Base-by-base conservation (phyloP, 2,329 filamentous ascomycete species). In the Phialocephala subalpina region DNA sequence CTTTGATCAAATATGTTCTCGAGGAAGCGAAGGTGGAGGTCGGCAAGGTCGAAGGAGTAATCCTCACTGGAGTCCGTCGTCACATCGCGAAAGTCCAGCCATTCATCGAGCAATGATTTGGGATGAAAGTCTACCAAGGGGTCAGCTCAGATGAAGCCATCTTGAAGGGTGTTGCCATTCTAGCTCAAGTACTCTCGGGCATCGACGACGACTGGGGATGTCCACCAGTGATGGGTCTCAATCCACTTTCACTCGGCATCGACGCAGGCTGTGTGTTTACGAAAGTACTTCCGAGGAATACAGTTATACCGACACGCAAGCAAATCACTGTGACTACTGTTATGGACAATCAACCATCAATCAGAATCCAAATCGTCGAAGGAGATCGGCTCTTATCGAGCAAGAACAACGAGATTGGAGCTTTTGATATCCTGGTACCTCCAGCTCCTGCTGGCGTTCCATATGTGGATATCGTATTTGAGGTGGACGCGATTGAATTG, bases 1-100 rank as follows among this genome's bases (percentile, higher is more conserved):
- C 60, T 7, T 42, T 62, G 1, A 42, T 72, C 6, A 27, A 64
- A 16, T 3, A 38, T 9, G 35, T 69, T 20, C 60, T 72, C 16
- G 27, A 38, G 11, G 22, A 58, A 40, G 62, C 58, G 3, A 62
- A 67, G 25, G 2, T 68, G 11, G 40, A 60, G 7, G 62, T 68
- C 11, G 55, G n/a, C 11, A 18, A 65, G 14, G 29, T 72, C 35
- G 33, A 69, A 1, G 42, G 56, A 2, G 62, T 71, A 12, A 57
- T 71, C 12, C 12, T 72, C 12, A 67, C 64, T 12, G 64, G 69
- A 3, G 20, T 63, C 3, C 29, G 42, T 36, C 8, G 25, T 7
- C 33, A 69, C 8, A 49, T 68, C n/a, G 2, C 56, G 2, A 60
- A 47, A 27, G 45, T 67, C 35, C 61, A 63, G 55, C 42, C 56